Evolutionary conservation across 495 filamentous ascomycete genomes (phyloP), one percentile per base, ranked within the genome.

Genomic region (Trichoderma gamsii): DNA sequence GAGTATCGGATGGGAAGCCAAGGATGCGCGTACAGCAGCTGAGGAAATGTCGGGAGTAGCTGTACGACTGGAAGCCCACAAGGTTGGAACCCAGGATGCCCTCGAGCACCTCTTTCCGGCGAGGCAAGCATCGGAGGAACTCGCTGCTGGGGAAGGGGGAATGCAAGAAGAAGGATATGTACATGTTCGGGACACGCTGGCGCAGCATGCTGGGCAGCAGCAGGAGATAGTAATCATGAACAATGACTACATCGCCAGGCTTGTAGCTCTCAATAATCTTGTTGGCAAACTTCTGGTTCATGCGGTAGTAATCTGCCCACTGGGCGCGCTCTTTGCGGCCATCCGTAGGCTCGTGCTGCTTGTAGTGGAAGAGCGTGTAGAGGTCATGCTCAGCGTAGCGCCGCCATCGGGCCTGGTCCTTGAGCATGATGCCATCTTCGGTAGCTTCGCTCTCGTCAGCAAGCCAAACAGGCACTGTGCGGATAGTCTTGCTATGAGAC

Each of bases 141-240:
- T 97, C 93, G 79, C 91, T 94, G 78, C 92, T 96, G 41, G 93
- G 93, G 77, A 97, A 97, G 1, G 93, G 93, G 21, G 92, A 88
- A 75, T 97, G 93, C 21, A 97, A 81, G 80, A 90, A 97, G 79
- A 96, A 95, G 46, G 93, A 90, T 72, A 96, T 90, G 75, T 93
- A 93, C 74, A 93, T 88, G 72, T 92, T 90, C 1, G 92, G 89
- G 29, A 90, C 83, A 16, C 89, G 85, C 73, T 96, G 92, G 15
- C 93, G 86, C 56, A 97, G 80, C 76, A 97, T 85, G 74, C 88
- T 90, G 0, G 93, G 93, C 11, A 97, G 84, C 13, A 97, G 83
- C 67, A 97, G 85, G 2, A 97, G 84, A 71, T 96, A 90, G 76
- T 94, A 97, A 77, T 97, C 93, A 74, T 97, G 93, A 63, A 97